Evolutionary conservation across 352 stramenopile genomes (phyloP), one percentile per base, ranked within the genome.

Genomic region (Elongisporangium undulatum): DNA sequence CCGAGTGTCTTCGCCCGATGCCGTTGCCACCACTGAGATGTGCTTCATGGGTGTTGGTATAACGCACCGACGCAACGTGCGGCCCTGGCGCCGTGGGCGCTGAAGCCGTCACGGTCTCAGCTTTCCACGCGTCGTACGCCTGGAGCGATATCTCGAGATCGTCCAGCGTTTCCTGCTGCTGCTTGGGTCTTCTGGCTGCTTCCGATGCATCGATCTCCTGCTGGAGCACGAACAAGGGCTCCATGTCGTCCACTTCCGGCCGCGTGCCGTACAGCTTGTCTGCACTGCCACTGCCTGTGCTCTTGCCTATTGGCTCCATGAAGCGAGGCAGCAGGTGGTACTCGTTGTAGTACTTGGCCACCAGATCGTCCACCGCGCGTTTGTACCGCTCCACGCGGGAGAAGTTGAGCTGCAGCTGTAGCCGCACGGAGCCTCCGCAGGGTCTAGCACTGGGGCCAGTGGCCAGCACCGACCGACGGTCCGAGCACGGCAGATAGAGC

Each of bases 401-500:
- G 58, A 80, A 90, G 38, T 64, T 77, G 15, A 91, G 53, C 34
- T 91, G 82, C 13, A 91, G 61, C 55, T 89, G 80, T 4, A 91
- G 58, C 7, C 76, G 69, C 10, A 90, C 56, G 10, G 74, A 62
- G 0, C 79, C 78, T 45, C 74, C 77, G 10, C 67, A 76, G 10
- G 71, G 41, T 17, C 75, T 75, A 10, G 69, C 1, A 66, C 61
- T 17, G 26, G 64, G 50, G 41, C 59, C 21, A 49, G 20, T 55
- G 34, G 7, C 34, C 34, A 45, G 34, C 2, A 56, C 50, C 15
- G 0, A 22, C 3, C 15, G 21, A 29, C 29, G 10, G 23, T 19
- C 20, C 13, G 48, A 58, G 8, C 34, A 49, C 2, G 53, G 61
- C 3, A 79, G 71, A 13, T 70, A 57, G 17, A 92, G 53, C 1